Evolutionary conservation across 371 early-diverging fungal species (phyloP).

Genomic region (Coemansia sp.): DNA sequence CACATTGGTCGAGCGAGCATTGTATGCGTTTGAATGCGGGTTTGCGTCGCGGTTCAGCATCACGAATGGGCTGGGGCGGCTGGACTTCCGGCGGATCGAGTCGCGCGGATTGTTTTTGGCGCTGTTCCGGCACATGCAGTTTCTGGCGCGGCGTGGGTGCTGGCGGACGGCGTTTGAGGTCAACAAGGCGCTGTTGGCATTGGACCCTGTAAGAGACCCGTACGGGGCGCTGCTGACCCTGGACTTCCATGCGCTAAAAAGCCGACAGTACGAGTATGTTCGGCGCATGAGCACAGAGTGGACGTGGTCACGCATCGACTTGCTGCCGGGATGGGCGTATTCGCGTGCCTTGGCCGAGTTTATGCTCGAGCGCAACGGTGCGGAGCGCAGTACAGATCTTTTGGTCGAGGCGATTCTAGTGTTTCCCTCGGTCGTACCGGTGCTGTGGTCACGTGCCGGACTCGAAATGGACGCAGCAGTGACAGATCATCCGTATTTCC

Average conservation of each 20-base stretch:
- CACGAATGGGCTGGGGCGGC: constrained; percentile 64
- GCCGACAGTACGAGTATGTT: constrained; percentile 72
- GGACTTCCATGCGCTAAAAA: constrained; percentile 79
- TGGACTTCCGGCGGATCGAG: constrained; percentile 71
- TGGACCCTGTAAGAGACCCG: constrained; percentile 78
- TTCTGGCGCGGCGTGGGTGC: constrained; percentile 82
- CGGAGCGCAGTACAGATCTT: constrained; percentile 51
- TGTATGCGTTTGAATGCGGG: constrained; percentile 79
- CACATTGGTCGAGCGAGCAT: constrained; percentile 77
- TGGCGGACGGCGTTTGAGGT: constrained; percentile 92
- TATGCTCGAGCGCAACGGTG: constrained; percentile 56
- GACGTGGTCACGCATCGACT: constrained; percentile 45
- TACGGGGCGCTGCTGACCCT: constrained; percentile 71
- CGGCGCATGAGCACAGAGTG: constrained; percentile 53
- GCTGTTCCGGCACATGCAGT: constrained; percentile 78
- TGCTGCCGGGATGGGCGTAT: constrained; percentile 75
- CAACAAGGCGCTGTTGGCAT: constrained; percentile 72
- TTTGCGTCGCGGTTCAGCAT: constrained; percentile 78
- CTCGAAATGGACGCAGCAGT: constrained; percentile 40
- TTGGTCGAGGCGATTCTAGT: constrained; percentile 65
- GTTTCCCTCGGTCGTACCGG: constrained; percentile 49
- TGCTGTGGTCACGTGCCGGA: constrained; percentile 40
- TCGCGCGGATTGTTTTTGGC: constrained; percentile 83
- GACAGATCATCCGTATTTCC: constrained; percentile 44
- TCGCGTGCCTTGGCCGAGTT: constrained; percentile 74